A percentile compares a stretch with the other conserved stretches of the same genome.
Conservation (phyloP, 805 yeast species). For the Candida namnaoensis region DNA sequence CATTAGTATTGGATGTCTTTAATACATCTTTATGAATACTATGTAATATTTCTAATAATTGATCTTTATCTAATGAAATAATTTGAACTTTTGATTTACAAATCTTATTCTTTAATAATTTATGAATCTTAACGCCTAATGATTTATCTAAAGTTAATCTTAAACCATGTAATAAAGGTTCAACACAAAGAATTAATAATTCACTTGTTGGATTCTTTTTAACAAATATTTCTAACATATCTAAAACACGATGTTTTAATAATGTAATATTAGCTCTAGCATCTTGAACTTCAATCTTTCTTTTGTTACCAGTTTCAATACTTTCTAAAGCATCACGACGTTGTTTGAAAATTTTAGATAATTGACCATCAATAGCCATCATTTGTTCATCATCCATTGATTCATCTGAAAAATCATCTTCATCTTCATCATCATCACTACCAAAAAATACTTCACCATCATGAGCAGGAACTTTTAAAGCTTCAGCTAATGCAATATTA, state of each 20-base stretch:
- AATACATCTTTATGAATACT: constrained; percentile 34
- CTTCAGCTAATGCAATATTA: constrained; percentile 58
- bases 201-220: constrained; percentile 22
- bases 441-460: constrained; percentile 30
- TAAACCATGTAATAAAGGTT: constrained; percentile 54
- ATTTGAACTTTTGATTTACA: constrained; percentile 35
- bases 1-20: constrained; percentile 24
- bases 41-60: constrained; percentile 20
- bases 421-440: constrained; percentile 33
- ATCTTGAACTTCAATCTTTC: constrained; percentile 64
- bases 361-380: constrained; percentile 86
- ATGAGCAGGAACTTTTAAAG: constrained; percentile 54
- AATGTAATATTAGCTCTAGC: constrained; percentile 75
- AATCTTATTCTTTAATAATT: constrained; percentile 52
- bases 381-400: constrained; percentile 95
- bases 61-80: constrained; percentile 13
- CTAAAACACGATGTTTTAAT: constrained; percentile 73
- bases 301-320: constrained; percentile 51
- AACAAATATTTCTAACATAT: constrained; percentile 59
- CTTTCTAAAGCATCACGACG: constrained; percentile 58
- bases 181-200: constrained; percentile 33
- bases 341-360: constrained; percentile 77
- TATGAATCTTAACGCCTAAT: constrained; percentile 69
- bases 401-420: constrained; percentile 56
- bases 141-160: constrained; percentile 59